Evolutionary conservation across 495 filamentous ascomycete species (phyloP).

Genomic region (Amniculicola lignicola): DNA sequence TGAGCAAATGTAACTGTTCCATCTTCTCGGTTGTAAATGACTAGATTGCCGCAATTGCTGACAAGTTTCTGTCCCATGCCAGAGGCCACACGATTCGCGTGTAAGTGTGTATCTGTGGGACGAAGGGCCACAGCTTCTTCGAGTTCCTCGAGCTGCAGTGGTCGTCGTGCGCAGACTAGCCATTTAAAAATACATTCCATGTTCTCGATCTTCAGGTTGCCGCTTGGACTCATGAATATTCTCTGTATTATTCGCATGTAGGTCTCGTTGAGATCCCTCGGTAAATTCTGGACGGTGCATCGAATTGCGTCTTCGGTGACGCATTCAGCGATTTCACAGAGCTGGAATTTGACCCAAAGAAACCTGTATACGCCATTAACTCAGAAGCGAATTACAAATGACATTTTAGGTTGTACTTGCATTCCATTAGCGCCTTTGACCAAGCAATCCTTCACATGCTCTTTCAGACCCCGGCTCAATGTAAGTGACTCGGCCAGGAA

Average conservation of each 20-base stretch:
- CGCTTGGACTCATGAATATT: conserved; percentile 1
- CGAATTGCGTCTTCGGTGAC: conserved; percentile 23
- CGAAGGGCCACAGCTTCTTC: conserved; percentile 30
- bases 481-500: neutral
- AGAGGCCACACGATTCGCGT: conserved; percentile 6
- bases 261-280: conserved; percentile 27
- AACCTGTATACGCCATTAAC: conserved; percentile 16
- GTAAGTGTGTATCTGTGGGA: conserved; percentile 9
- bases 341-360: conserved; percentile 33
- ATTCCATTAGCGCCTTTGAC: conserved; percentile 19
- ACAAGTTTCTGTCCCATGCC: conserved; percentile 9
- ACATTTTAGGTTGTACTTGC: conserved; percentile 21
- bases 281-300: conserved; percentile 17
- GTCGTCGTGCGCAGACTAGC: conserved; percentile 24
- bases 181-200: conserved; percentile 27
- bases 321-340: conserved; percentile 29
- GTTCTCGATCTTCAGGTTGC: conserved; percentile 3
- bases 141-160: conserved; percentile 29
- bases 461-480: conserved; percentile 1
- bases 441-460: conserved; percentile 9
- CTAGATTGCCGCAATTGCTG: conserved; percentile 27
- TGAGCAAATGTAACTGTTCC: conserved; percentile 31
- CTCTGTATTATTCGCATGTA: conserved; percentile 24
- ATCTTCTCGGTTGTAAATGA: conserved; percentile 24
- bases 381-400: neutral